Base-by-base conservation (phyloP, 2,329 filamentous ascomycete genomes). In the Karstenula rhodostoma region DNA sequence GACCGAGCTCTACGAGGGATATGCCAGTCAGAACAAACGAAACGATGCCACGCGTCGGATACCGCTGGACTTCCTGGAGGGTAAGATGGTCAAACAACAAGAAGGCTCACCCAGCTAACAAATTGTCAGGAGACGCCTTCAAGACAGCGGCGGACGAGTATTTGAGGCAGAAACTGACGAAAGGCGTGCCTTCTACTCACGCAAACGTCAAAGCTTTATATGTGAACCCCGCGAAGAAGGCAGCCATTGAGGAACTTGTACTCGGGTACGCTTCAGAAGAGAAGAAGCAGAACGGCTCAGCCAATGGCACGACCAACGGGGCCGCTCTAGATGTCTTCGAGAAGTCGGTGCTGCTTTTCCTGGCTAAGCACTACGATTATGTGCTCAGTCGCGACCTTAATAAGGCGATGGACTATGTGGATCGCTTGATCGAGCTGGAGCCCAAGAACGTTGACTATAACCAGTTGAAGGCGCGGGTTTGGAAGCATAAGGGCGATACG, bases 361-460 rank as follows among this genome's bases (percentile, higher is more conserved):
- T 99, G 56, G 94, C 94, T 9, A 95, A 98, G 74, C 96, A 99
- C 80, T 96, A 97, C 84, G 95, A 97, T 81, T 97, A 97, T 78
- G 85, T 91, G 76, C 83, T 92, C 60, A 97, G 92, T 75, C 92
- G 94, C 44, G 88, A 98, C 76, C 85, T 98, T 25, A 71, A 85
- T 59, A 95, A 93, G 79, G 94, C 96, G 3, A 86, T 89, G 77
- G 86, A 91, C 63, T 94, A 90, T 74, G 90, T 96, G 62, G 90
- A 97, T 51, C 90, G 90, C 77, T 91, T 94, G 12, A 90, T 98
- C 63, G 87, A 91, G 69, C 82, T 94, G 69, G 89, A 91, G 61
- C 89, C 92, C 0, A 88, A 90, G 71, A 93, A 90, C 48, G 92
- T 96, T 29, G 94, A 98, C 72, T 96, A 94, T 76, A 87, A 94